Conservation (phyloP, 2,329 filamentous ascomycete genomes). For the Fusarium pseudograminearum region DNA sequence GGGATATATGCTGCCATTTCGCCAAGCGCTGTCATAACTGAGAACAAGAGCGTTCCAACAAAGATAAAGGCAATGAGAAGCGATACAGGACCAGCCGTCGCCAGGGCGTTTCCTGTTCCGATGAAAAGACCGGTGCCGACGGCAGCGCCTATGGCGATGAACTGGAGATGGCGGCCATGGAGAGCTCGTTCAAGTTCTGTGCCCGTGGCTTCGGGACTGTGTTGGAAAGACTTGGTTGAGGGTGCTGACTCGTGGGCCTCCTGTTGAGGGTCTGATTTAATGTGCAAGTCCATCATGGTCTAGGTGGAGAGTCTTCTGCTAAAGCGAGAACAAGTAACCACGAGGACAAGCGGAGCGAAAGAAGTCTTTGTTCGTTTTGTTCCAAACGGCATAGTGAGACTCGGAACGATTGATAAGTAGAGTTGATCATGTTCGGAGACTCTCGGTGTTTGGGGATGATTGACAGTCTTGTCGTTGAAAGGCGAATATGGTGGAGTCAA, state of each 20-base stretch:
- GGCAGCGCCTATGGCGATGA: slow-evolving; percentile 62
- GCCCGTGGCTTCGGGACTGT: slow-evolving; percentile 54
- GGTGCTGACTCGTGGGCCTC: slow-evolving; percentile 10
- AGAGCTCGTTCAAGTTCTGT: slow-evolving; percentile 67
- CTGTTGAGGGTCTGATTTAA: background rate
- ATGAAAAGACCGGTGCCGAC: slow-evolving; percentile 75
- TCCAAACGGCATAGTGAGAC: background rate
- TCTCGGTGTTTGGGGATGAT: background rate
- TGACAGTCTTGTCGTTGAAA: slow-evolving; percentile 22
- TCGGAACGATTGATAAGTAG: background rate
- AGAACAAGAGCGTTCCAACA: slow-evolving; percentile 20
- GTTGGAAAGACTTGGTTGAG: slow-evolving; percentile 44
- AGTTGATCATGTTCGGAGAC: no score
- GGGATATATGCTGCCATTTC: slow-evolving; percentile 69
- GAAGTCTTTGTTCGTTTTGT: background rate
- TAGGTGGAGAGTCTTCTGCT: background rate
- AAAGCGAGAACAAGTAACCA: fast-evolving
- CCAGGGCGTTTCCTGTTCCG: slow-evolving; percentile 26
- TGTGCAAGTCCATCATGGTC: slow-evolving; percentile 27
- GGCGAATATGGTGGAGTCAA: slow-evolving; percentile 31
- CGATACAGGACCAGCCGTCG: slow-evolving; percentile 22
- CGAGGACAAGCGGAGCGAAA: fast-evolving
- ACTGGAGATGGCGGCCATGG: slow-evolving; percentile 71
- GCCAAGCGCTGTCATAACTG: slow-evolving; percentile 53
- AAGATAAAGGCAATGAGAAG: slow-evolving; percentile 34